Evolutionary conservation across 345 rosid species (phyloP).

Genomic region (Camelina sativa): DNA sequence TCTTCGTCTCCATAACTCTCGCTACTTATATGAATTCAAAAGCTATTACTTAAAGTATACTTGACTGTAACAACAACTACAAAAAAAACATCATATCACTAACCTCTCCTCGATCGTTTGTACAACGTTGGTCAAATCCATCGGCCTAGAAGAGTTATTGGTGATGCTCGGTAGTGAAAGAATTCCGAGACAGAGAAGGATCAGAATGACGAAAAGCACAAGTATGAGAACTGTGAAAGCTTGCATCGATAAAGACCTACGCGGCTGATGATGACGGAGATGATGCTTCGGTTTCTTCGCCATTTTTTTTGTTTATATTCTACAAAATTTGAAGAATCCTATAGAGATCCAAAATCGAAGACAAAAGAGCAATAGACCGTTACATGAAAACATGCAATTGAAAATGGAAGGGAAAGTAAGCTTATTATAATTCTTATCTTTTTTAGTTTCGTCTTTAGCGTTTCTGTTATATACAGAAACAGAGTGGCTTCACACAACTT

Average conservation of each 20-base stretch:
- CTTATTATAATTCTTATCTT: too few species aligned
- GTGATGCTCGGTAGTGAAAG: slow-evolving; percentile 61
- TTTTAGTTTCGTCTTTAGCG: slow-evolving; percentile 11
- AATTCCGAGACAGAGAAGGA: slow-evolving; percentile 71
- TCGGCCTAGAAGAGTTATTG: slow-evolving; percentile 49
- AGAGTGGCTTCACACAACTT: slow-evolving; percentile 10
- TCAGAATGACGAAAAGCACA: slow-evolving; percentile 57
- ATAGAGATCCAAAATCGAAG: slow-evolving; percentile 10
- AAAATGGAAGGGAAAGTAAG: background rate
- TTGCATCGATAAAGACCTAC: slow-evolving; percentile 56
- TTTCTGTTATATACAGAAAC: slow-evolving; percentile 23
- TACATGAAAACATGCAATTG: slow-evolving; percentile 27
- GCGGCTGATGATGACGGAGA: slow-evolving; percentile 51
- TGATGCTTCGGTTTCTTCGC: slow-evolving; percentile 64
- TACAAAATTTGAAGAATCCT: background rate
- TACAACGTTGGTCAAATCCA: slow-evolving; percentile 66
- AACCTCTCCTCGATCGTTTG: slow-evolving; percentile 49
- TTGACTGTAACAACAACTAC: background rate
- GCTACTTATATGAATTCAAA: background rate
- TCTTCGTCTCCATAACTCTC: slow-evolving; percentile 49
- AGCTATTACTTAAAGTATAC: background rate
- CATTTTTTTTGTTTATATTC: slow-evolving; percentile 22
- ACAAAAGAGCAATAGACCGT: slow-evolving; percentile 7
- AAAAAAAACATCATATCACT: background rate
- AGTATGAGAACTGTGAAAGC: slow-evolving; percentile 55